Conservation (phyloP, 1,284 basidiomycete species). For the Rhizoctonia solani region DNA sequence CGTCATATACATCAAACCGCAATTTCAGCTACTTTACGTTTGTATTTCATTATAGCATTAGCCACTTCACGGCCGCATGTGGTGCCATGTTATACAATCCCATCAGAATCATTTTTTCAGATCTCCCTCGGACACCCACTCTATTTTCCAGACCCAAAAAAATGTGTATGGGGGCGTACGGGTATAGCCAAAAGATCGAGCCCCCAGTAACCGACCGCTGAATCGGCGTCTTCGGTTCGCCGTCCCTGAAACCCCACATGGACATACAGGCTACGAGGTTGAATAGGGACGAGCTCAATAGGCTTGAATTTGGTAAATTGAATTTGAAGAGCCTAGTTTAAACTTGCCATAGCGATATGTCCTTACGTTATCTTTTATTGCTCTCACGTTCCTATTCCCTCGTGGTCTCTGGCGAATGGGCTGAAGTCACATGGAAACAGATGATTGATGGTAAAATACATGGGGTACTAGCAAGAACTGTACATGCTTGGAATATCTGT, state of each 20-base stretch:
- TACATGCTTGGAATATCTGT: not conserved
- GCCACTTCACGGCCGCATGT: not conserved
- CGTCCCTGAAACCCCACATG: constrained; percentile 2
- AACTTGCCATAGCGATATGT: not conserved
- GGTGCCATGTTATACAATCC: not conserved
- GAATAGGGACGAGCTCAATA: not conserved
- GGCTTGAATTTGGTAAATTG: constrained; percentile 6
- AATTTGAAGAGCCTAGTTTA: not conserved
- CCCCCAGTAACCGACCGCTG: not conserved
- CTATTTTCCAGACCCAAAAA: constrained; percentile 1
- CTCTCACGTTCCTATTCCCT: constrained; percentile 2
- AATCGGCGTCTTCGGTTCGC: not conserved
- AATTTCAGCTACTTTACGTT: constrained; percentile 5
- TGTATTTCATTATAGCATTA: not conserved
- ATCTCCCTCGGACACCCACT: not conserved
- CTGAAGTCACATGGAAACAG: not conserved
- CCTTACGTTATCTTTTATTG: constrained; percentile 7
- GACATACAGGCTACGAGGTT: not conserved
- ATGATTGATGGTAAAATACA: constrained; percentile 4
- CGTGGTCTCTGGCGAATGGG: not conserved
- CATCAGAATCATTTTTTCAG: not conserved
- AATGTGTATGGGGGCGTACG: no score
- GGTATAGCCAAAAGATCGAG: constrained; percentile 3
- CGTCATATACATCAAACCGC: constrained; percentile 19
- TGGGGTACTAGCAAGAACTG: not conserved